Evolutionary conservation across 257 asterid genomes (phyloP), one percentile per base, ranked within the genome.

Genomic region (Primulina eburnea): DNA sequence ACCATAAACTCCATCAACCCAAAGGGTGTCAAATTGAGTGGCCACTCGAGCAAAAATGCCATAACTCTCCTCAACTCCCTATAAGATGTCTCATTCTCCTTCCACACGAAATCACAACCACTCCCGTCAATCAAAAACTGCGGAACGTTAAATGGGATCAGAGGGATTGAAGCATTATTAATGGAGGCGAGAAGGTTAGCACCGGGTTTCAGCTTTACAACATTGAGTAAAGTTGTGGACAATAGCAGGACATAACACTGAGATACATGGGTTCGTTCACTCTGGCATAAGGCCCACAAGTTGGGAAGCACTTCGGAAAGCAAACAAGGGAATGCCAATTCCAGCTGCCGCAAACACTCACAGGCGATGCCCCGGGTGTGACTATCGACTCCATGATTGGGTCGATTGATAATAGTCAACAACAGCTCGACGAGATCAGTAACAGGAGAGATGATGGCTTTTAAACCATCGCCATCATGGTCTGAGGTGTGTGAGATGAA

Each of bases 281-380:
- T 86, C 60, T 87, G 95, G 68, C 95, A 85, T 58, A 93, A 71
- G 18, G 85, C 75, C 98, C 98, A 93, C 67, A 90, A 62, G 68
- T 88, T 83, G 12, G 90, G 87, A 9, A 77, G 70, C 60, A 89
- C 68, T 58, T 89, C 94, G 8, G 94, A 93, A 8, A 93, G 82
- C 73, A 93, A 74, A 61, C 98, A 87, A 28, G 98, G 98, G 81
- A 83, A 82, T 5, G 95, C 88, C 47, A 84, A 66, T 73, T 93
- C 98, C 82, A 93, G 72, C 67, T 93, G 96, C 63, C 97, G 87
- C 78, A 93, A 68, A 67, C 98, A 93, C 81, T 90, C 98, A 68
- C 97, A 90, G 61, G 96, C 94, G 30, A 89, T 69, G 64, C 88
- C 94, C 30, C 97, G 83, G 20, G 95, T 82, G 71, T 86, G 92